phyloP scores from a whole-genome alignment of 192 early-diverging fungal species.

The Backusella psychrophila region DNA sequence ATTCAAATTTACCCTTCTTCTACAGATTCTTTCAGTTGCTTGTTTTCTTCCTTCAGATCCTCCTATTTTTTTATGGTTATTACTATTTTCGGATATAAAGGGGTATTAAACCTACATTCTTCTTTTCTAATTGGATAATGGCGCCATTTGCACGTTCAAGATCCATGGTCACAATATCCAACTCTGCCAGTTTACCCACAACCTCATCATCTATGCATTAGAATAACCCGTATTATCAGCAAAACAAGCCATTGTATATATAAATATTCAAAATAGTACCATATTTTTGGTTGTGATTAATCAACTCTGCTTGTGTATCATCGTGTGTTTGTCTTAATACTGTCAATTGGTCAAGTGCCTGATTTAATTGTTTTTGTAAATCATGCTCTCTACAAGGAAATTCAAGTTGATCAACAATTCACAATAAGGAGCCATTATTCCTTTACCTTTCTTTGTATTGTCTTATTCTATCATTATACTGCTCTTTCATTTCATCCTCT shows the following conservation, averaged over 20 bases:
- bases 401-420: not conserved
- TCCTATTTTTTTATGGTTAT: constrained; percentile 18
- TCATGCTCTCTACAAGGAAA: constrained; percentile 63
- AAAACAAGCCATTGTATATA: not conserved
- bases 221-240: not conserved
- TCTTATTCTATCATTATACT: constrained; percentile 77
- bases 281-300: constrained; percentile 61
- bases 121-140: constrained; percentile 62
- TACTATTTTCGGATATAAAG: not conserved
- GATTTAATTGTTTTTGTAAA: constrained; percentile 78
- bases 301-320: constrained; percentile 64
- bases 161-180: constrained; percentile 87
- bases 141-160: constrained; percentile 78
- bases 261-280: constrained; percentile 23
- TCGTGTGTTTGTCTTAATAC: constrained; percentile 69
- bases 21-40: constrained; percentile 17
- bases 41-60: constrained; percentile 41
- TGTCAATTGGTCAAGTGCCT: constrained; percentile 72
- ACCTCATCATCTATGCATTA: constrained; percentile 64
- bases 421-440: not conserved
- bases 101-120: constrained; percentile 49
- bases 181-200: constrained; percentile 75
- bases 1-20: constrained; percentile 4
- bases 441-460: constrained; percentile 75
- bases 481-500: constrained; percentile 68